Percentiles rank a stretch among this genome's conserved stretches.
These are phyloP conservation scores for Suhomyces vadensis DNA, from an alignment of 805 yeast genomes.

Conservation along the genomic window DNA sequence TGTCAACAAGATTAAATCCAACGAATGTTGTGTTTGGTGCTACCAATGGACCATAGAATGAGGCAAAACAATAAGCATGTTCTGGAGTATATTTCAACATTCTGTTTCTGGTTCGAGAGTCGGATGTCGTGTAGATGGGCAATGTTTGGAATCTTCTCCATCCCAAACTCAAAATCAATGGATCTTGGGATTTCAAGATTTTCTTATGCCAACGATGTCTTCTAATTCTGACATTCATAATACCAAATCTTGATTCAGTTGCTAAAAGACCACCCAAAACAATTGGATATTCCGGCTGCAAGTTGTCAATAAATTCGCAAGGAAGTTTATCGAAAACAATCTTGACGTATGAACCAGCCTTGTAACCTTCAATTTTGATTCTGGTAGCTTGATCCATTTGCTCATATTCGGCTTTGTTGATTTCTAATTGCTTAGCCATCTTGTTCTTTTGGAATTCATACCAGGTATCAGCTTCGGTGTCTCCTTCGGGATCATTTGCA, in stretches of 20 bases:
- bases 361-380: constrained; percentile 81
- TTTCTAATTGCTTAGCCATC: constrained; percentile 93
- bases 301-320: constrained; percentile 84
- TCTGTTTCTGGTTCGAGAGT: constrained; percentile 95
- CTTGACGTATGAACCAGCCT: constrained; percentile 93
- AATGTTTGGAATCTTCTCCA: constrained; percentile 98
- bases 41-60: constrained; percentile 95
- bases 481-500: constrained; percentile 76
- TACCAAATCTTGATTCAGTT: constrained; percentile 91
- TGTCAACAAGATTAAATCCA: constrained; percentile 87
- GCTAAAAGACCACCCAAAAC: constrained; percentile 88
- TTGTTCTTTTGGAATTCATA: constrained; percentile 95
- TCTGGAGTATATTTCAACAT: constrained; percentile 98
- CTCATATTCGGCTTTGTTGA: constrained; percentile 78
- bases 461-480: constrained; percentile 87
- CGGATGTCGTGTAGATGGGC: constrained; percentile 94
- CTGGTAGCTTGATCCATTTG: constrained; percentile 77
- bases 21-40: constrained; percentile 98
- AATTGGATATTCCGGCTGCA: constrained; percentile 82
- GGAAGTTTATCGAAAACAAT: constrained; percentile 81
- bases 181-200: constrained; percentile 93
- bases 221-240: constrained; percentile 89
- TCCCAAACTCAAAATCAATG: constrained; percentile 88
- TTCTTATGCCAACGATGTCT: constrained; percentile 99
- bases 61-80: constrained; percentile 93